A percentile compares a stretch with the other conserved stretches of the same genome.
phyloP scores from a whole-genome alignment of 164 flowering plant species.

The Liriodendron chinense region DNA sequence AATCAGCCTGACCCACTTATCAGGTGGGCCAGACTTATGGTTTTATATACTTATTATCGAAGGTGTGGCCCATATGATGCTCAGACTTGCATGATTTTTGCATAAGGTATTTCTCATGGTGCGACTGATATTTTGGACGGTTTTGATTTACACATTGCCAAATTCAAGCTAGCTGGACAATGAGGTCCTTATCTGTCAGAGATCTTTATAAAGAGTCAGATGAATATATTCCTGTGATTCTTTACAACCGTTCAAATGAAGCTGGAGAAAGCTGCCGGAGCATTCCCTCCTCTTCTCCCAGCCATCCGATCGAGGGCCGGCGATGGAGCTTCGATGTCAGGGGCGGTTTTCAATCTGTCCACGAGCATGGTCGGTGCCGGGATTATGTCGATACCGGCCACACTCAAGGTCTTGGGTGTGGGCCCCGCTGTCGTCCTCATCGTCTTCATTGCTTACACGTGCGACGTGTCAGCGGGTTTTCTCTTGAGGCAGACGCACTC shows the following conservation, averaged over 20 bases:
- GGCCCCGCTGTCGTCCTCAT: constrained; percentile 64
- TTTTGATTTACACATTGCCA: no score
- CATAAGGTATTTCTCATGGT: no score
- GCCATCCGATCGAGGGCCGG: neutral
- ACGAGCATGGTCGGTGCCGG: constrained; percentile 96
- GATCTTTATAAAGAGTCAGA: no score
- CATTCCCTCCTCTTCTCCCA: constrained; percentile 34
- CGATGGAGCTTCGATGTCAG: constrained; percentile 37
- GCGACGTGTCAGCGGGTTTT: constrained; percentile 66
- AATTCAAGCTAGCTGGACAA: no score
- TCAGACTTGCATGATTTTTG: no score
- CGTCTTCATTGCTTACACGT: constrained; percentile 48
- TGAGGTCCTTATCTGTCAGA: no score
- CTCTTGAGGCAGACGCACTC: constrained; percentile 60
- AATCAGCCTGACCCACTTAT: no score
- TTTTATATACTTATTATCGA: no score
- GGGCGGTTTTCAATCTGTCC: constrained; percentile 92
- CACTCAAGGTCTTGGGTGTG: constrained; percentile 78
- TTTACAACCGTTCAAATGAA: neutral
- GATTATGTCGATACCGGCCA: constrained; percentile 95
- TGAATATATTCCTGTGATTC: no score
- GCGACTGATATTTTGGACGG: no score
- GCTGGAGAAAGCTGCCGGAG: constrained; percentile 22
- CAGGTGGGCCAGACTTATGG: no score
- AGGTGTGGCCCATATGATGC: no score